These are phyloP conservation scores for Gliomastix tumulicola DNA, from an alignment of 2,329 filamentous ascomycete genomes.

Conservation along the genomic window DNA sequence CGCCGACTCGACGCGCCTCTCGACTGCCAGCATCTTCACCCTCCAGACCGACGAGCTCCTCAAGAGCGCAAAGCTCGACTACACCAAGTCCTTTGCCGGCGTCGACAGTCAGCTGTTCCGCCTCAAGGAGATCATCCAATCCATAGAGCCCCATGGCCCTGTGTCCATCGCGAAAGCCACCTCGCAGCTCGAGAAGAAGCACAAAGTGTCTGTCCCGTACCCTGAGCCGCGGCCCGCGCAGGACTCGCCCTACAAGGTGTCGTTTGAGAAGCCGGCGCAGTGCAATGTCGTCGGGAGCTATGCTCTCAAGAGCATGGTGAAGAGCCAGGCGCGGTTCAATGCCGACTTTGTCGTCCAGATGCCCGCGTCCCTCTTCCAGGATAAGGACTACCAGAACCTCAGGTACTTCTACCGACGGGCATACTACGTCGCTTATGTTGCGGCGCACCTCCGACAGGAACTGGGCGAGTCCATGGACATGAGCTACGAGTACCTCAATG, in stretches of 20 bases:
- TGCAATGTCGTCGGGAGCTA: constrained; percentile 90
- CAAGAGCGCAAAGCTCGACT: constrained; percentile 46
- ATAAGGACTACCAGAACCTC: constrained; percentile 90
- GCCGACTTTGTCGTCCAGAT: constrained; percentile 87
- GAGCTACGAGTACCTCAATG: constrained; percentile 60
- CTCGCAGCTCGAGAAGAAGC: constrained; percentile 57
- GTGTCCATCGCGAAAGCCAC: constrained; percentile 55
- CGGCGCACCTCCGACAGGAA: constrained; percentile 58
- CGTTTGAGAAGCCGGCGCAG: constrained; percentile 66
- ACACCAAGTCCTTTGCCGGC: constrained; percentile 37
- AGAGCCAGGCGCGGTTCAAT: constrained; percentile 48
- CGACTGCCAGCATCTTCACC: constrained; percentile 47
- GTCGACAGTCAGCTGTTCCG: constrained; percentile 42
- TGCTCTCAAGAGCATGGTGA: constrained; percentile 66
- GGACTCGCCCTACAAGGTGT: constrained; percentile 75
- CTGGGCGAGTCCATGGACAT: constrained; percentile 47
- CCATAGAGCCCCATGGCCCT: constrained; percentile 39
- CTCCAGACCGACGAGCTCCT: constrained; percentile 54
- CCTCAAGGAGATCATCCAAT: constrained; percentile 46
- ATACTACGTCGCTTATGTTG: constrained; percentile 81
- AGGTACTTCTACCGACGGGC: constrained; percentile 93
- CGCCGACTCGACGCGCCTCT: constrained; percentile 28
- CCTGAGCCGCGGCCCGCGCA: constrained; percentile 71
- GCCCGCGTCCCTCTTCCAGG: constrained; percentile 73
- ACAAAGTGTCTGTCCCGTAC: constrained; percentile 72